phyloP scores from a whole-genome alignment of 2,329 filamentous ascomycete genomes.

The Fusarium odoratissimum region DNA sequence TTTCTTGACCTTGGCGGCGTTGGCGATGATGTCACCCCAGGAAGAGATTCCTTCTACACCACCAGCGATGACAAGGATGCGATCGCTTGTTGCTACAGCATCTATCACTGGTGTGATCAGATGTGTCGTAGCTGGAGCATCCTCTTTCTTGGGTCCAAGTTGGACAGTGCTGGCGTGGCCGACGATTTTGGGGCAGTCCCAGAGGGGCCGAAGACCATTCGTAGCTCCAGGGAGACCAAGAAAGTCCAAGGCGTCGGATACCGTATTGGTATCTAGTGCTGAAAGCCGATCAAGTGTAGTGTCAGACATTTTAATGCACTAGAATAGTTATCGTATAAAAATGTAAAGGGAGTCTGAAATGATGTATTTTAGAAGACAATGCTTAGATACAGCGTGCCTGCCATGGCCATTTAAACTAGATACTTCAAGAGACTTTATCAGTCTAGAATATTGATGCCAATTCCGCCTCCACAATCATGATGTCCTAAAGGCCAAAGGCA shows the following conservation, averaged over 20 bases:
- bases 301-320: background rate
- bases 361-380: background rate
- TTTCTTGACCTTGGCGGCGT: background rate
- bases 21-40: background rate
- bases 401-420: background rate
- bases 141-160: background rate
- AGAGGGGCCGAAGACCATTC: background rate
- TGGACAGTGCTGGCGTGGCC: background rate
- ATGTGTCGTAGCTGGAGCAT: background rate
- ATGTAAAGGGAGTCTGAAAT: background rate
- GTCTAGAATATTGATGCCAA: background rate
- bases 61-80: background rate
- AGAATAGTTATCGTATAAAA: background rate
- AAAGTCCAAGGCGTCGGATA: background rate
- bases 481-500: background rate
- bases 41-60: background rate
- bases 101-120: background rate
- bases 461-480: background rate
- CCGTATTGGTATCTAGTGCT: background rate
- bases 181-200: background rate
- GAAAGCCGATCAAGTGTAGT: background rate
- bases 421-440: background rate
- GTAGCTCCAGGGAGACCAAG: background rate
- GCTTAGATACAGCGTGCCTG: background rate
- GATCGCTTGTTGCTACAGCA: background rate